Base-by-base conservation (phyloP, 805 yeast species). In the Myxozyma neotropica region DNA sequence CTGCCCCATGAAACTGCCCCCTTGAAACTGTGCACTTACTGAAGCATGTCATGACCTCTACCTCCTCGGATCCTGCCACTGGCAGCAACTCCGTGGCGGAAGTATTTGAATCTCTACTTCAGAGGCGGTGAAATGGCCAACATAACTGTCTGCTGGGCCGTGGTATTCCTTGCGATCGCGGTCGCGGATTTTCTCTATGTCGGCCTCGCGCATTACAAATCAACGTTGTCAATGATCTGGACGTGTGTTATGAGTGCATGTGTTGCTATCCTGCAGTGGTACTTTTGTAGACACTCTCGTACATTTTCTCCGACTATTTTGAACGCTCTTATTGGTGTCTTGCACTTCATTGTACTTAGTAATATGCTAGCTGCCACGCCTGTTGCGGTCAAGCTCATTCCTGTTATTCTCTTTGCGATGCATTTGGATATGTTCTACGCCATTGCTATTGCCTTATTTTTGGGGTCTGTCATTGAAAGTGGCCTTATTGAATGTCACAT, bases 141-240 rank as follows among this genome's bases (percentile, higher is more conserved):
- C 64, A 62, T 76, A n/a, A 53, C 69, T 19, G 61, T 74, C 8
- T 72, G 75, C 46, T 68, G 77, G 5, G 63, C 73, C 47, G 74
- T 89, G 69, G 95, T 92, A 51, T 83, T 93, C 76, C 78, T 92
- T 67, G 93, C 93, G 98, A 83, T 93, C 26, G 96, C 97, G n/a
- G 98, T 97, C 15, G 82, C 93, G 68, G 97, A 95, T 1, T 89
- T 92, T 70, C 78, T 93, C 35, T 93, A 93, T 73, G 86, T 96
- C 12, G 99, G 98, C 96, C 77, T 94, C 61, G 86, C 96, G 8
- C 85, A 98, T 74, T 93, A 93, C 75, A 89, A 92, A 75, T 97
- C 94, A 70, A 96, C 97, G 10, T 77, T 94, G 54, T 89, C 97
- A 4, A 79, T 94, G 57, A 77, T 94, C 55, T 94, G 97, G 97